phyloP scores from a whole-genome alignment of 148 eudicot species.

The Chenopodium suecicum region DNA sequence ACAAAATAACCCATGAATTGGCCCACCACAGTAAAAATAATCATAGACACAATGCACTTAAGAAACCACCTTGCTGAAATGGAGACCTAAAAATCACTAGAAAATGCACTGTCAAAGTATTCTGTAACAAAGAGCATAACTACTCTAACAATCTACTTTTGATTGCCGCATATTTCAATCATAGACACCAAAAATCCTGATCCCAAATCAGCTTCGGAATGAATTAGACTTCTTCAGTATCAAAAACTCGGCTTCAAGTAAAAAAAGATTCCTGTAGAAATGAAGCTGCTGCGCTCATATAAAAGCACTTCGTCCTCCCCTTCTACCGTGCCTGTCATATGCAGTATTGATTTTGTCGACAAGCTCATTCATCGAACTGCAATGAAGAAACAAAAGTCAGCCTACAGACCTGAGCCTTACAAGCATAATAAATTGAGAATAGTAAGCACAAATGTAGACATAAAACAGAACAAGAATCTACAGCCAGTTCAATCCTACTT shows the following conservation, averaged over 20 bases:
- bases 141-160: constrained; percentile 4
- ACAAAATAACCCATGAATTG: background rate
- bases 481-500: background rate
- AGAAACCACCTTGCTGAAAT: background rate
- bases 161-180: background rate
- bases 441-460: background rate
- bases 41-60: constrained; percentile 2
- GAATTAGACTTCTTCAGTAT: constrained; percentile 10
- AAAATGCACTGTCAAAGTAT: background rate
- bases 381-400: constrained; percentile 2
- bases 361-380: constrained; percentile 87
- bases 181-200: background rate
- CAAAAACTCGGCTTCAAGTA: background rate
- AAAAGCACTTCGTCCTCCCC: constrained; percentile 76
- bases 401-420: no score
- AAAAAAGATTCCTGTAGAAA: background rate
- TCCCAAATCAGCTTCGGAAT: constrained; percentile 13
- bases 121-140: constrained; percentile 2
- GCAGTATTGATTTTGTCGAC: constrained; percentile 87
- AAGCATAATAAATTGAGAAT: background rate
- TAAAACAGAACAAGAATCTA: background rate
- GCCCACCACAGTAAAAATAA: constrained; percentile 1
- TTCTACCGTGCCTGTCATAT: constrained; percentile 74
- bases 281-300: constrained; percentile 33
- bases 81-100: constrained; percentile 14